Conservation (phyloP, 306 rosid species). For the Cicer yamashitae region DNA sequence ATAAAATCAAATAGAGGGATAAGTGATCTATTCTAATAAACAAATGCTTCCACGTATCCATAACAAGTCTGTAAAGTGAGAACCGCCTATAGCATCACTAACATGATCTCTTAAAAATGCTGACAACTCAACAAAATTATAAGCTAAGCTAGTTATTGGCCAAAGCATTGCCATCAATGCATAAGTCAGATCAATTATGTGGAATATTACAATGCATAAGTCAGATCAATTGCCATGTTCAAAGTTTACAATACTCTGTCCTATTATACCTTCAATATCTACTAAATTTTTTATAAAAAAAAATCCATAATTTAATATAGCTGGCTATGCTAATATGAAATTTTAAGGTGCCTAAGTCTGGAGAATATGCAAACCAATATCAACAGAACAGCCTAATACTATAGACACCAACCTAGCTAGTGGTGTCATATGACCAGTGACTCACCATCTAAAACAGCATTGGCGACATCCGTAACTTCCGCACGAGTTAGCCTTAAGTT, state of each 20-base stretch:
- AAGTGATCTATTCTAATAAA: too few relatives aligned
- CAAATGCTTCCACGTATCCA: too few relatives aligned
- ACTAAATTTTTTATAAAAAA: neutral
- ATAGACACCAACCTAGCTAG: conserved; percentile 23
- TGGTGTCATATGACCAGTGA: conserved; percentile 33
- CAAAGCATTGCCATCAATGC: too few relatives aligned
- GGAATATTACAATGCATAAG: neutral
- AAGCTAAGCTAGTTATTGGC: too few relatives aligned
- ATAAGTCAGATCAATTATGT: too few relatives aligned
- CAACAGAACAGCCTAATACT: conserved; percentile 12
- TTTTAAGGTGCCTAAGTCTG: neutral
- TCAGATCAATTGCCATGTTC: neutral
- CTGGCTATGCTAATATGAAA: neutral
- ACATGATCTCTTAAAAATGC: too few relatives aligned
- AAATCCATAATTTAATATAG: neutral
- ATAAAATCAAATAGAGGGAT: too few relatives aligned
- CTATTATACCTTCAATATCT: neutral
- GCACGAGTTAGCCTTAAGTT: conserved; percentile 99
- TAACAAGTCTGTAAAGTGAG: too few relatives aligned
- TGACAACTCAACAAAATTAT: too few relatives aligned
- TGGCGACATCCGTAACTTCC: conserved; percentile 99
- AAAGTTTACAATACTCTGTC: neutral
- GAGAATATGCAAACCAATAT: conserved; percentile 16
- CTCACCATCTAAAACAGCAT: conserved; percentile 97
- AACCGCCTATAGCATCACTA: too few relatives aligned